phyloP scores from a whole-genome alignment of 1,284 basidiomycete species.

The Ganoderma resinaceum region DNA sequence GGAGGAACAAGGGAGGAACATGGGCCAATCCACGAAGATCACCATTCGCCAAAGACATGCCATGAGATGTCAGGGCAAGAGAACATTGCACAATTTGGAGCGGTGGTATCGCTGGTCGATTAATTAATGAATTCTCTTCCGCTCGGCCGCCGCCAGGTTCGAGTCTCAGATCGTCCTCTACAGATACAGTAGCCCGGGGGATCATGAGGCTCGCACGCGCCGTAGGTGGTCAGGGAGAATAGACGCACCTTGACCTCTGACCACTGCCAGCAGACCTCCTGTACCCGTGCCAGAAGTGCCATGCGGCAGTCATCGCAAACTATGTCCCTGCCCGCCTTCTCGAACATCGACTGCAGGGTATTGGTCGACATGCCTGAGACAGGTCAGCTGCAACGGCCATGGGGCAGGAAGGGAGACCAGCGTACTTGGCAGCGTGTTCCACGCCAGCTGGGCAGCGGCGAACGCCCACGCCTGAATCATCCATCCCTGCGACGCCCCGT shows the following conservation, averaged over 20 bases:
- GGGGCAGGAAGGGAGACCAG: too few relatives aligned
- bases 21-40: too few relatives aligned
- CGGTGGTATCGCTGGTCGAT: too few relatives aligned
- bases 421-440: constrained; percentile 41
- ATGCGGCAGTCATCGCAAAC: constrained; percentile 55
- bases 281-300: constrained; percentile 63
- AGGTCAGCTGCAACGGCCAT: too few relatives aligned
- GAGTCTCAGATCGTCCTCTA: background rate
- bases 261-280: constrained; percentile 70
- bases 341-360: constrained; percentile 34
- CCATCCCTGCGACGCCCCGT: constrained; percentile 34
- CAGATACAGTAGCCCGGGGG: too few relatives aligned
- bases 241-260: constrained; percentile 67
- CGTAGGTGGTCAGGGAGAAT: background rate
- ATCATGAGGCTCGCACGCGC: background rate
- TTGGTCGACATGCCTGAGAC: constrained; percentile 34
- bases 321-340: constrained; percentile 32
- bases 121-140: too few relatives aligned
- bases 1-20: too few relatives aligned
- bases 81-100: too few relatives aligned
- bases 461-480: constrained; percentile 42
- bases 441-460: constrained; percentile 40
- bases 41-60: too few relatives aligned
- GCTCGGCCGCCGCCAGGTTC: too few relatives aligned
- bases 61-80: too few relatives aligned